phyloP scores from a whole-genome alignment of 495 filamentous ascomycete species.

The Trichoderma asperelloides region DNA sequence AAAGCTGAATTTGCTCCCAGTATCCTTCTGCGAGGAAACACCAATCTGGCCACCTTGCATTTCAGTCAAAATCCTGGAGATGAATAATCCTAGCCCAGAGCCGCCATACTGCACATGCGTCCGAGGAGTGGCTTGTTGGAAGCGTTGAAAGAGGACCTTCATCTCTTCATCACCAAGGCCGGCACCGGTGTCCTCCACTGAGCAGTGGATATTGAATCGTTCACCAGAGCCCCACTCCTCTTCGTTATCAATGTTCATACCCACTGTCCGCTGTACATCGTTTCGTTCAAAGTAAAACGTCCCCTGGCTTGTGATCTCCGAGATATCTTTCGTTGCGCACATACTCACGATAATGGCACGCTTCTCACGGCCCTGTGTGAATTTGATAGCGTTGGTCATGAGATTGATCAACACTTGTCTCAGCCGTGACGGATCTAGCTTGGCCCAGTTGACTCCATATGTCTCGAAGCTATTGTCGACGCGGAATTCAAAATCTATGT shows the following conservation, averaged over 20 bases:
- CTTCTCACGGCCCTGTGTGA: slow-evolving; percentile 50
- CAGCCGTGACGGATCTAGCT: slow-evolving; percentile 67
- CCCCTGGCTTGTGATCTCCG: slow-evolving; percentile 29
- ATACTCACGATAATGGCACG: slow-evolving; percentile 62
- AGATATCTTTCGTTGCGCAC: slow-evolving; percentile 51
- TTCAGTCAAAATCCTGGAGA: slow-evolving; percentile 67
- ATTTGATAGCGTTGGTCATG: slow-evolving; percentile 75
- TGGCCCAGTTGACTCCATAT: slow-evolving; percentile 63
- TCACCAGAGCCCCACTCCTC: slow-evolving; percentile 65
- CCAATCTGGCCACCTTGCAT: slow-evolving; percentile 80
- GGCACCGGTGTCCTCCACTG: slow-evolving; percentile 70
- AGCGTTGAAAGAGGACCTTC: slow-evolving; percentile 68
- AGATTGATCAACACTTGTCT: slow-evolving; percentile 75
- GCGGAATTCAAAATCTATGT: slow-evolving; percentile 61
- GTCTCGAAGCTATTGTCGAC: slow-evolving; percentile 56
- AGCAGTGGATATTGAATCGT: slow-evolving; percentile 60
- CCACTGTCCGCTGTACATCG: slow-evolving; percentile 30
- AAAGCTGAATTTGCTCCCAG: slow-evolving; percentile 79
- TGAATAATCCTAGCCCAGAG: slow-evolving; percentile 75
- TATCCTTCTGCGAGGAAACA: slow-evolving; percentile 58
- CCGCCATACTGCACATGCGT: slow-evolving; percentile 79
- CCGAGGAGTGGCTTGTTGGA: slow-evolving; percentile 66
- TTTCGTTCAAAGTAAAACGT: slow-evolving; percentile 42
- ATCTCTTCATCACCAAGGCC: slow-evolving; percentile 66
- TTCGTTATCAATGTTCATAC: slow-evolving; percentile 18